Base-by-base conservation (phyloP, 257 asterid species). In the Nicotiana tabacum region DNA sequence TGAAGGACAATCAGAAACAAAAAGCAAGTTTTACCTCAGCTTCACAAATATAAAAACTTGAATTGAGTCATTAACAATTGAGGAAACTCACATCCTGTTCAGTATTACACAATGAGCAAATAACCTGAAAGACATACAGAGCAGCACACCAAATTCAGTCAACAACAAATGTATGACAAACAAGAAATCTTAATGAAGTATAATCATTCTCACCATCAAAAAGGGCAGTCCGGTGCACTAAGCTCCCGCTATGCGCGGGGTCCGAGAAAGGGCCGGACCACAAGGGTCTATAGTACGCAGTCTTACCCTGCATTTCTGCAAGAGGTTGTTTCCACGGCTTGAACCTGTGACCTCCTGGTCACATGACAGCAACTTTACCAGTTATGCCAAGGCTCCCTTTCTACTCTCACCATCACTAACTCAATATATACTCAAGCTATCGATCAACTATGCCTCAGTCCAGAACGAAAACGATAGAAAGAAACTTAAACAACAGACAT, bases 21-120 rank as follows among this genome's bases (percentile, higher is more conserved):
- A 61, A 62, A 66, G 32, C 2, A 32, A 60, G 67, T 51, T n/a
- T 21, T n/a, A 21, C 21, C 16, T 9, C 37, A 37, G 10, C 66
- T 77, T 60, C 21, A 69, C 37, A 53, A 51, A 65, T 39, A 48
- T n/a, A 83, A 65, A 21, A 46, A 7, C 11, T n/a, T 79, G 61
- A n/a, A 29, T 11, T 43, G 39, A 78, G 72, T n/a, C 10, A 32
- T 6, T 48, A 5, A 13, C 1, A 15, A 33, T 24, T 9, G 35
- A 77, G 72, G 21, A 27, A 57, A 76, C 93, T 89, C 87, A 92
- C 96, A 85, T 90, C 92, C 85, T 92, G 96, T 85, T 90, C 94
- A 29, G 91, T 87, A 82, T 58, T 60, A 58, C 96, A 90, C 72
- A 88, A 16, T 6, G 96, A 90, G 56, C 94, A 92, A 57, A 92